Conservation (phyloP, 306 rosid species). For the Vigna unguiculata region DNA sequence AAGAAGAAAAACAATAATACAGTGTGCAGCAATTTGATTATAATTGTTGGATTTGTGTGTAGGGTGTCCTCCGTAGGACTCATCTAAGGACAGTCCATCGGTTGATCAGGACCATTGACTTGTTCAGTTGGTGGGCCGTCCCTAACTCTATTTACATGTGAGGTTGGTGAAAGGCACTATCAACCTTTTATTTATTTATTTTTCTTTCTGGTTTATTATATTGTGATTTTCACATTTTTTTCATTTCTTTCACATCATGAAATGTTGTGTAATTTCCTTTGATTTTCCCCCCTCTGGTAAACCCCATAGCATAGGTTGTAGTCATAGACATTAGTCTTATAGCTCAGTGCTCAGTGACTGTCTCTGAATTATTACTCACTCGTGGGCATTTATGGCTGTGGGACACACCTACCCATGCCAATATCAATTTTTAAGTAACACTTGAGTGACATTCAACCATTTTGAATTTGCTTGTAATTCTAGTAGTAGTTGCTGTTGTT, state of each 20-base stretch:
- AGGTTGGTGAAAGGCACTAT: constrained; percentile 79
- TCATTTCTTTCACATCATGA: background rate
- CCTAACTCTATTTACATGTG: constrained; percentile 60
- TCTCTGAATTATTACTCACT: constrained; percentile 49
- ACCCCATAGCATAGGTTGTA: constrained; percentile 34
- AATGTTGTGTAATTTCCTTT: constrained; percentile 15
- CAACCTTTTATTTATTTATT: constrained; percentile 46
- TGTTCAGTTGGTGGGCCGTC: constrained; percentile 68
- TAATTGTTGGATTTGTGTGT: constrained; percentile 40
- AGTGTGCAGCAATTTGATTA: constrained; percentile 29
- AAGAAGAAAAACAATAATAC: background rate
- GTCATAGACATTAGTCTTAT: constrained; percentile 34
- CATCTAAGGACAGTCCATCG: constrained; percentile 61
- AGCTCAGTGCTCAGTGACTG: constrained; percentile 44
- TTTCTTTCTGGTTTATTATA: background rate
- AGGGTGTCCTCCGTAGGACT: constrained; percentile 45
- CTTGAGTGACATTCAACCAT: background rate
- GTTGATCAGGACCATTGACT: constrained; percentile 77
- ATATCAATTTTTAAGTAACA: constrained; percentile 26
- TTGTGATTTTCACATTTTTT: background rate
- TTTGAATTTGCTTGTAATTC: constrained; percentile 8
- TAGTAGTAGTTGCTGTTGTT: background rate
- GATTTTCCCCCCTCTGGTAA: constrained; percentile 1
- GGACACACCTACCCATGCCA: constrained; percentile 23
- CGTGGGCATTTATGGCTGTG: constrained; percentile 57